Conservation (phyloP, 2,329 filamentous ascomycete species). For the Penicillium expansum region DNA sequence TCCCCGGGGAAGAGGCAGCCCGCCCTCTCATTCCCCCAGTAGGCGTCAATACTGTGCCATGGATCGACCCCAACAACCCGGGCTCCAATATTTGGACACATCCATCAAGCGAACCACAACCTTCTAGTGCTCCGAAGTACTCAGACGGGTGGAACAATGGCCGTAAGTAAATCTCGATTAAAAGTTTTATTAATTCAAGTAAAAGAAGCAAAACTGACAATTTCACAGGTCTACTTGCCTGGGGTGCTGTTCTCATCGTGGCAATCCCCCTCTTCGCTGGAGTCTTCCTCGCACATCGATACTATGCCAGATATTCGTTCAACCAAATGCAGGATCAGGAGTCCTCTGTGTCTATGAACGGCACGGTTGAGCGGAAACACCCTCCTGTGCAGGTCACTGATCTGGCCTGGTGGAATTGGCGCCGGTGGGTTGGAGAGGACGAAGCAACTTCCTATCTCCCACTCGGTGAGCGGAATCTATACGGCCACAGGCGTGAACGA, state of each 20-base stretch:
- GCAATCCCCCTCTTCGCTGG: conserved; percentile 10
- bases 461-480: conserved; percentile 23
- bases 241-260: conserved; percentile 8
- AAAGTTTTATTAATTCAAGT: background rate
- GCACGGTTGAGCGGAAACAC: conserved; percentile 20
- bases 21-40: conserved; percentile 29
- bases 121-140: background rate
- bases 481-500: conserved; percentile 2
- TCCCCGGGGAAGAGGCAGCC: conserved; percentile 29
- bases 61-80: conserved; percentile 30
- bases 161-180: conserved; percentile 8
- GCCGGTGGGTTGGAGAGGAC: conserved; percentile 23
- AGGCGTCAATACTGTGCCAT: conserved; percentile 34
- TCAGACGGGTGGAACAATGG: conserved; percentile 3
- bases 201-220: background rate
- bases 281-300: conserved; percentile 12
- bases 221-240: conserved; percentile 10
- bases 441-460: conserved; percentile 27
- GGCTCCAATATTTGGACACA: conserved; percentile 21
- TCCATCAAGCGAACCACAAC: conserved; percentile 16
- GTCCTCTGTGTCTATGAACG: conserved; percentile 20
- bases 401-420: conserved; percentile 35
- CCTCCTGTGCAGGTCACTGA: conserved; percentile 1
- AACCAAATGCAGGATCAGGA: conserved; percentile 10
- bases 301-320: conserved; percentile 10